phyloP scores from a whole-genome alignment of 345 rosid genomes.

The Trapa incisa region DNA sequence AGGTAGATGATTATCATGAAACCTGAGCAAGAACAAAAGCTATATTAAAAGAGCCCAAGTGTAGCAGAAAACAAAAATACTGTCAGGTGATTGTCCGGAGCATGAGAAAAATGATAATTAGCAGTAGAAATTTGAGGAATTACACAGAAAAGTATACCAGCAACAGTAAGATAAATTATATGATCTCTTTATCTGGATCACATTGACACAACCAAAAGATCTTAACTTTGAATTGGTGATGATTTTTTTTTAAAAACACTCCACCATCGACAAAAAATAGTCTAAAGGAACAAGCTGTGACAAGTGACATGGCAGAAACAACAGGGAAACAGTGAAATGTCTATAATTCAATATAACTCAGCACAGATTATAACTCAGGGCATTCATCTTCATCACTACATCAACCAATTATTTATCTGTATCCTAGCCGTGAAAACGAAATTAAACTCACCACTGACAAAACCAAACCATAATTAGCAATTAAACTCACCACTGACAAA shows the following conservation, averaged over 20 bases:
- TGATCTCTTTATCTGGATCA: no score
- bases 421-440: background rate
- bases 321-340: background rate
- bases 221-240: background rate
- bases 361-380: background rate
- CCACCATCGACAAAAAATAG: background rate
- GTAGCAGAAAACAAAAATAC: background rate
- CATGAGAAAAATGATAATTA: background rate
- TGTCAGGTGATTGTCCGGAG: background rate
- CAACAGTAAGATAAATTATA: background rate
- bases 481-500: background rate
- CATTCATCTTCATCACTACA: background rate
- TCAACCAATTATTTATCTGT: background rate
- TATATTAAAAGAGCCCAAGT: background rate
- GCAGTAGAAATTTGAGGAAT: background rate
- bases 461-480: background rate
- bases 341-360: background rate
- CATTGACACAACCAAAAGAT: background rate
- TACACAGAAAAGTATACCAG: background rate
- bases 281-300: background rate
- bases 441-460: background rate
- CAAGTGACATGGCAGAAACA: background rate
- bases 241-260: no score
- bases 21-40: background rate
- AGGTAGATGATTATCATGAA: no score